phyloP scores from a whole-genome alignment of 1,284 basidiomycete genomes.

The Pseudozyma sp. region DNA sequence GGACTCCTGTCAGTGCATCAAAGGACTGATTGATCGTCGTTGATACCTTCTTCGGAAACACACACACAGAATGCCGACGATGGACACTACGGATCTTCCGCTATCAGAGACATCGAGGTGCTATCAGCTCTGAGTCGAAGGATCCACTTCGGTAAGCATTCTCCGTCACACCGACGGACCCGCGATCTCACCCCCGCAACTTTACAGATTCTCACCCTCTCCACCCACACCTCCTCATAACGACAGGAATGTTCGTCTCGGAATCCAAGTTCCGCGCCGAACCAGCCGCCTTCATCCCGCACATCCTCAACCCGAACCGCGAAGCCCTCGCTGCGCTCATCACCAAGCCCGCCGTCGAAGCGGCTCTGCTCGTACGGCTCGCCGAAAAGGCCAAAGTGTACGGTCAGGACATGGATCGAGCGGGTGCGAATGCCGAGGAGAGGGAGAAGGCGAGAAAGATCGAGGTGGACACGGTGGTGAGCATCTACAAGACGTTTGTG shows the following conservation, averaged over 20 bases:
- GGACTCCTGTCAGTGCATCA: too few species aligned
- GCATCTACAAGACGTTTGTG: slow-evolving; percentile 91
- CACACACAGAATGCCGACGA: slow-evolving; percentile 78
- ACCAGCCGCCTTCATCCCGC: slow-evolving; percentile 88
- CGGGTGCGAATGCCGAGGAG: slow-evolving; percentile 31
- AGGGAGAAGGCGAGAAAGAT: slow-evolving; percentile 75
- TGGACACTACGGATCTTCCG: slow-evolving; percentile 96
- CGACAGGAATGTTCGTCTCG: slow-evolving; percentile 95
- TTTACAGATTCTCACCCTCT: not conserved
- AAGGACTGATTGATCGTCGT: not conserved
- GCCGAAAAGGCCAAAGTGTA: slow-evolving; percentile 92
- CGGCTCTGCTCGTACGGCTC: slow-evolving; percentile 83
- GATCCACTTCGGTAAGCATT: slow-evolving; percentile 89
- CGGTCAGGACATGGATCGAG: slow-evolving; percentile 82
- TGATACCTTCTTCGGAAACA: too few species aligned
- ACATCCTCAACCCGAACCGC: slow-evolving; percentile 84
- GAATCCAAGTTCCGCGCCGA: slow-evolving; percentile 91
- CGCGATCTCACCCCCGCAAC: not conserved
- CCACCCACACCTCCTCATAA: not conserved
- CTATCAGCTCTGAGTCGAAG: slow-evolving; percentile 93
- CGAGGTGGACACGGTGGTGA: slow-evolving; percentile 90
- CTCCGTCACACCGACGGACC: too few species aligned
- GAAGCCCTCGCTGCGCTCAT: slow-evolving; percentile 81
- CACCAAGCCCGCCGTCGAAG: slow-evolving; percentile 95
- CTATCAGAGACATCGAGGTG: slow-evolving; percentile 92